Evolutionary conservation across 768 basidiomycete species (phyloP).

Genomic region (Leccinum pellstonianum): DNA sequence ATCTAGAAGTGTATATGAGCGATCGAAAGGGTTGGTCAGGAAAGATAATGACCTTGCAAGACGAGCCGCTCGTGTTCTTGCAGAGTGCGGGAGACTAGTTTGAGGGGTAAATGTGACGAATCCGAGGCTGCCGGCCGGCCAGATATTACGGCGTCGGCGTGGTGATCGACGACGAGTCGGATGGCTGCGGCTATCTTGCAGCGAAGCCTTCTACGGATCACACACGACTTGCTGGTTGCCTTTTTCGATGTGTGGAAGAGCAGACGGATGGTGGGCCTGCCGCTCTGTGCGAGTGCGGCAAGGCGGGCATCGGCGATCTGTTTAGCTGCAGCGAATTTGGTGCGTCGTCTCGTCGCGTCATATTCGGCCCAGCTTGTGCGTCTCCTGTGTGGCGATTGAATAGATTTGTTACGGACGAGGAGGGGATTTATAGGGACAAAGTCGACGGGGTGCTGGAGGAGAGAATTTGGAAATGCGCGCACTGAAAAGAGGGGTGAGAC

Average conservation of each 20-base stretch:
- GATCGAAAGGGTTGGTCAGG: background rate
- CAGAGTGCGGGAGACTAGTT: background rate
- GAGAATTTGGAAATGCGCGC: background rate
- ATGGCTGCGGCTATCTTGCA: conserved; percentile 22
- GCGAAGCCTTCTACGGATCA: conserved; percentile 21
- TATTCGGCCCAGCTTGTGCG: background rate
- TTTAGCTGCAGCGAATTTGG: background rate
- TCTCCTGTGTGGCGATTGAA: background rate
- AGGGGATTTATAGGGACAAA: conserved; percentile 20
- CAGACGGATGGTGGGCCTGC: conserved; percentile 14
- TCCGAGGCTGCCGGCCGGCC: background rate
- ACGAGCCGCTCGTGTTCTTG: conserved; percentile 3
- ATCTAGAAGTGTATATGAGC: conserved; percentile 8
- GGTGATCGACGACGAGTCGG: conserved; percentile 18
- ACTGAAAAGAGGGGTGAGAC: conserved; percentile 17
- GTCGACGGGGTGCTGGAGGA: background rate
- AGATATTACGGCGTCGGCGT: conserved; percentile 10
- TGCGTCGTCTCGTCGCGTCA: conserved; percentile 1
- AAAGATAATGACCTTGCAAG: conserved; percentile 18
- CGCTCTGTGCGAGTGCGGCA: conserved; percentile 8
- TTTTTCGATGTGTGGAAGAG: conserved; percentile 26
- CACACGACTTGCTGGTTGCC: conserved; percentile 23
- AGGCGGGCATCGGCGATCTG: conserved; percentile 8
- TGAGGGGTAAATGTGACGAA: conserved; percentile 5
- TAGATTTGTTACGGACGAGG: conserved; percentile 1